Base-by-base conservation (phyloP, 257 asterid species). In the Penstemon newberryi region DNA sequence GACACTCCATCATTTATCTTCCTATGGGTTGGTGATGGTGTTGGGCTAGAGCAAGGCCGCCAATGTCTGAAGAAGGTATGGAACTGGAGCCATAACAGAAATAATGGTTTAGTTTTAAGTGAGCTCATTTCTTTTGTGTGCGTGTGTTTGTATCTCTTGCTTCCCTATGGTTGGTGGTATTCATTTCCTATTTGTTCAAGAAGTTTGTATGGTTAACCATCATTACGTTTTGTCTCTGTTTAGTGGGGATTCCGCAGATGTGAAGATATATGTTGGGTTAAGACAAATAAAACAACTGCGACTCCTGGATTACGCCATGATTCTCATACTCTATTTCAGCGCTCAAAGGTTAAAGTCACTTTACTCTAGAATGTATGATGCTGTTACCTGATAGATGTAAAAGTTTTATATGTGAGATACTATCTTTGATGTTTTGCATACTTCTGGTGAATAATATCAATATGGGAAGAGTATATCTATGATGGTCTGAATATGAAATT, bases 191-290 rank as follows among this genome's bases (percentile, higher is more conserved):
- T 19, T 45, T n/a, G 37, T 33, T 52, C 61, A 53, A 63, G 43
- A 46, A 19, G 8, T 50, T 38, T 49, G 49, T 56, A 5, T 11
- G 69, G 12, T 64, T 58, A 3, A 39, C 49, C 47, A 7, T 51
- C 41, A 8, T 66, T 9, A 25, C 33, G 33, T 53, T 60, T 15
- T 69, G 8, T 67, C 6, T 45, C 18, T 45, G 71, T 70, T 69
- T 74, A 94, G 99, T 94, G 99, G 99, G 99, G 99, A 75, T 94
- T 94, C 78, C 94, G 99, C 67, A 87, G 99, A 81, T 94, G 99
- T 84, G 99, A 94, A 84, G 99, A 94, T 78, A 91, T 94, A 81
- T 94, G 98, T 81, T 94, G 99, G 99, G 99, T 94, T 82, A 94
- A 94, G 85, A 89, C 96, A 25, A 94, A 94, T 80, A 94, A 94